phyloP scores from a whole-genome alignment of 1,139 yeast species.

The Taiozyma onychis region DNA sequence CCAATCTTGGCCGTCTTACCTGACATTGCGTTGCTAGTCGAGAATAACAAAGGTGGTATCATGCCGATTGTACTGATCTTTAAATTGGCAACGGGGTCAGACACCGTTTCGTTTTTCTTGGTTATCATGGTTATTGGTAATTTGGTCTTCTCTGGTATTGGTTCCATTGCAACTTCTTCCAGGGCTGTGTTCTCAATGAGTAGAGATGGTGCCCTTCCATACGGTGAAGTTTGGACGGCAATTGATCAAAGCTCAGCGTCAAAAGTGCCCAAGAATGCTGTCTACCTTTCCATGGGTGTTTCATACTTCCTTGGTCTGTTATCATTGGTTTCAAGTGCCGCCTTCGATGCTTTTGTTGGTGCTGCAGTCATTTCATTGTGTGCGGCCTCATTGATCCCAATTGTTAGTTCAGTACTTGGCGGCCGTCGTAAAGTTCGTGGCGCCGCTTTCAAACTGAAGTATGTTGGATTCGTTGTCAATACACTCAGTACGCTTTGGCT shows the following conservation, averaged over 20 bases:
- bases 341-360: conserved; percentile 82
- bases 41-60: conserved; percentile 57
- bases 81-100: conserved; percentile 63
- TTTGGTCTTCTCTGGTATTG: conserved; percentile 70
- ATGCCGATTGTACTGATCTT: conserved; percentile 56
- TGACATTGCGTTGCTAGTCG: conserved; percentile 49
- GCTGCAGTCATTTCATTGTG: conserved; percentile 78
- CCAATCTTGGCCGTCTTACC: conserved; percentile 72
- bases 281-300: conserved; percentile 61
- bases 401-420: conserved; percentile 54
- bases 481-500: conserved; percentile 58
- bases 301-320: conserved; percentile 57
- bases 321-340: conserved; percentile 65
- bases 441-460: conserved; percentile 63
- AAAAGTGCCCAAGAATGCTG: conserved; percentile 69
- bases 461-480: conserved; percentile 62
- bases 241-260: conserved; percentile 52
- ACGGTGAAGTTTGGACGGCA: conserved; percentile 55
- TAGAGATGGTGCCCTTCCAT: conserved; percentile 84
- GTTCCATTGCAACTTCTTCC: conserved; percentile 79
- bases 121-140: conserved; percentile 67
- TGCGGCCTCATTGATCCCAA: conserved; percentile 74
- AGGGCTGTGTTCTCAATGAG: conserved; percentile 85
- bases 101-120: conserved; percentile 59
- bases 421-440: conserved; percentile 61